Evolutionary conservation across 2,329 filamentous ascomycete species (phyloP), one percentile per base, ranked within the genome.

Genomic region (Neodidymelliopsis sp.): DNA sequence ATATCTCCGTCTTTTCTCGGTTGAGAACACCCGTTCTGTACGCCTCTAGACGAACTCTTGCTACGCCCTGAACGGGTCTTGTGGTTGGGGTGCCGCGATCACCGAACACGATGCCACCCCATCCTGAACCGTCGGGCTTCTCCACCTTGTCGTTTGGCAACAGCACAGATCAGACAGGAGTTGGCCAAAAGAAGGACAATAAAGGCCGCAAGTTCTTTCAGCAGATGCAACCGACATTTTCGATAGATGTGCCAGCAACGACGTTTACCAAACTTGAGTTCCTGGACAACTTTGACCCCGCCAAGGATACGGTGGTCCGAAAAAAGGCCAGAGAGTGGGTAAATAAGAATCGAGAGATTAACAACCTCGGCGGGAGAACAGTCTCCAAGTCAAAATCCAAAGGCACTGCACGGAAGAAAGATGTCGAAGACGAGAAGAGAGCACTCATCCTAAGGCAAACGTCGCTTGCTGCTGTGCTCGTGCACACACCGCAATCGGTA

Each of bases 301-400:
- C 25, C 4, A 66, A 64, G 39, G 48, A 54, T 37, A 41, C 44
- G 12, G 54, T 64, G 15, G 59, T 66, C 3, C 47, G 63, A 13
- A 63, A 59, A 33, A 66, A 66, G 28, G 63, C 63, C 25, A 51
- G 61, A 40, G 63, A 66, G 49, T 66, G 59, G 59, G 61, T 64
- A 3, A 56, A 60, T 30, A 53, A 52, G 29, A 63, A 65, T 13
- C 57, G 53, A 36, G 48, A 48, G 13, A 40, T 31, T 13, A 38
- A 39, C 8, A 57, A 49, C 18, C 30, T 31, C 12, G 16, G 25
- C 23, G 49, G 37, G 43, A 23, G 27, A 37, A 19, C 13, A 22
- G n/a, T 16, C 12, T 15, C 24, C 4, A 49, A 39, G 13, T 34
- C 47, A 28, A 50, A 13, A 27, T 30, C 29, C 12, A 56, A 43